phyloP scores from a whole-genome alignment of 2,329 filamentous ascomycete species.

The Botryotinia calthae region DNA sequence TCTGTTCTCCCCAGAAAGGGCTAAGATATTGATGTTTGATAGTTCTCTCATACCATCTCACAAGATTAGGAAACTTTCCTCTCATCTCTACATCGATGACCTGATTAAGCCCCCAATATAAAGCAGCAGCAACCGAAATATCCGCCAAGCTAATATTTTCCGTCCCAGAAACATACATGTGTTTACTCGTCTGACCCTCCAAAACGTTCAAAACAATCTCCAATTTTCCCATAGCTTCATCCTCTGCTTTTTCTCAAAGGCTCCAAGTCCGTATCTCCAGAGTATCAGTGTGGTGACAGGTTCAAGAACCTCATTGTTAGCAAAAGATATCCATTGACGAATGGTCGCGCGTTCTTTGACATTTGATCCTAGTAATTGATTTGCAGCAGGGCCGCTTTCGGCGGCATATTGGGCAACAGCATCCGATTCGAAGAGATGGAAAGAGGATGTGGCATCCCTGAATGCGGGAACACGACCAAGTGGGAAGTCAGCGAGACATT shows the following conservation, averaged over 20 bases:
- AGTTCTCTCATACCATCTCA: neutral
- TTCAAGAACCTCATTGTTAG: neutral
- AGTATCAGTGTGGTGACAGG: neutral
- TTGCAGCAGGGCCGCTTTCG: neutral
- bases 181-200: neutral
- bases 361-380: neutral
- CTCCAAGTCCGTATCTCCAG: neutral
- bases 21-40: neutral
- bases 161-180: neutral
- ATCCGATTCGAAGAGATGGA: neutral
- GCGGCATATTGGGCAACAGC: neutral
- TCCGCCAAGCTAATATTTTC: neutral
- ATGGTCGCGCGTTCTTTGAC: neutral
- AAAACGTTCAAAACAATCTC: neutral
- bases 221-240: neutral
- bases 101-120: neutral
- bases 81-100: neutral
- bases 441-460: neutral
- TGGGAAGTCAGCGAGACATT: neutral
- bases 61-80: neutral
- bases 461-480: neutral
- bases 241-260: neutral
- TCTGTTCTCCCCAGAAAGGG: neutral
- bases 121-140: neutral
- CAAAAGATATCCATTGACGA: neutral